A percentile compares a stretch with the other conserved stretches of the same genome.
Evolutionary conservation across 2,329 filamentous ascomycete species (phyloP).

Genomic region (Cylindrodendrum hubeiense): DNA sequence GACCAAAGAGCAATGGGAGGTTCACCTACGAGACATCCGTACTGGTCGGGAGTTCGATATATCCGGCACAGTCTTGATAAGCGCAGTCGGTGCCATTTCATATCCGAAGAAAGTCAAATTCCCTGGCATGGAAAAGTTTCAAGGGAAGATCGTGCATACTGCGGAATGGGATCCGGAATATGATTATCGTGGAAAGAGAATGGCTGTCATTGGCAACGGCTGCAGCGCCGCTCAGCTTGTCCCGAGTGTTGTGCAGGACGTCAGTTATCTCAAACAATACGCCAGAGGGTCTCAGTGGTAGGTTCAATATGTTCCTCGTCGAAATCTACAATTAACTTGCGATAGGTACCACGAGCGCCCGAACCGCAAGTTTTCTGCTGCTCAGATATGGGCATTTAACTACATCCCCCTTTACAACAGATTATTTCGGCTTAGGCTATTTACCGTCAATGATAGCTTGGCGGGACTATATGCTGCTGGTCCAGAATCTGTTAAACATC

Average conservation of each 20-base stretch:
- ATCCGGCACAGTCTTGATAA: constrained; percentile 9
- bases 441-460: constrained; percentile 10
- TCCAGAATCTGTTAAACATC: background rate
- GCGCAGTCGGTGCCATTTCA: constrained; percentile 17
- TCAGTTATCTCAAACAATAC: constrained; percentile 15
- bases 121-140: constrained; percentile 14
- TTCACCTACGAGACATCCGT: constrained; percentile 1
- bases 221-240: constrained; percentile 22
- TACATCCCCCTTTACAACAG: constrained; percentile 8
- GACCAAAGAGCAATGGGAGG: background rate
- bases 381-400: constrained; percentile 6
- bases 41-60: constrained; percentile 4
- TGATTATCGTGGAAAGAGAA: constrained; percentile 13
- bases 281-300: constrained; percentile 21
- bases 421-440: constrained; percentile 1
- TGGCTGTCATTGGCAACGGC: constrained; percentile 22
- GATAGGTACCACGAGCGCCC: constrained; percentile 21
- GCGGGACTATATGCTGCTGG: constrained; percentile 7
- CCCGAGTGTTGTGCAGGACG: constrained; percentile 2
- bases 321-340: background rate
- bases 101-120: constrained; percentile 15
- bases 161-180: constrained; percentile 12
- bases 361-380: constrained; percentile 3
- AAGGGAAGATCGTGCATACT: constrained; percentile 18
- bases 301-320: background rate